A percentile compares a stretch with the other conserved stretches of the same genome.
Evolutionary conservation across 78 protist genomes (phyloP).

Genomic region (Bodo saltans): DNA sequence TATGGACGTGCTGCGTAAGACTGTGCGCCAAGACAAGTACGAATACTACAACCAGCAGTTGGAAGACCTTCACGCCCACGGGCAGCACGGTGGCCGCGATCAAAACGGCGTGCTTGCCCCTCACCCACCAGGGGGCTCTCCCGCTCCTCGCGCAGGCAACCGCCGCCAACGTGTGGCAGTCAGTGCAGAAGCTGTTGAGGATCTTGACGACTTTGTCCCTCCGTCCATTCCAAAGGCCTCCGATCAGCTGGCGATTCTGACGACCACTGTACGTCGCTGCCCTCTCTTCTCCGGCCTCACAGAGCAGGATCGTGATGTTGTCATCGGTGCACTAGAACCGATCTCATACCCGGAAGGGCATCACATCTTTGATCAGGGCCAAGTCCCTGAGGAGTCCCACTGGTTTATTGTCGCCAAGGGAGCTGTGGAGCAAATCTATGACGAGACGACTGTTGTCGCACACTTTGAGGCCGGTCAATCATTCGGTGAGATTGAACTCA

Average conservation of each 20-base stretch:
- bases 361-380: neutral
- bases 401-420: neutral
- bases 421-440: neutral
- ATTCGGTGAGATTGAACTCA: conserved; percentile 1
- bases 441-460: neutral
- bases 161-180: too few relatives aligned
- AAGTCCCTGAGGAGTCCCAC: neutral
- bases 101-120: too few relatives aligned
- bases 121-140: too few relatives aligned
- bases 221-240: too few relatives aligned
- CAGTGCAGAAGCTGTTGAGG: too few relatives aligned
- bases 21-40: neutral
- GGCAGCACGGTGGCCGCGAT: too few relatives aligned
- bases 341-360: neutral
- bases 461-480: neutral
- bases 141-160: too few relatives aligned
- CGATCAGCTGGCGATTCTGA: too few relatives aligned
- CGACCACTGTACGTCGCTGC: too few relatives aligned
- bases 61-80: too few relatives aligned
- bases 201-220: too few relatives aligned
- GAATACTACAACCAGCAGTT: neutral
- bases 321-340: neutral
- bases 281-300: too few relatives aligned
- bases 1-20: neutral
- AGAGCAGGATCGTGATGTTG: neutral